These are phyloP conservation scores for Cercospora brassicicola DNA, from an alignment of 2,329 filamentous ascomycete genomes.

Conservation along the genomic window DNA sequence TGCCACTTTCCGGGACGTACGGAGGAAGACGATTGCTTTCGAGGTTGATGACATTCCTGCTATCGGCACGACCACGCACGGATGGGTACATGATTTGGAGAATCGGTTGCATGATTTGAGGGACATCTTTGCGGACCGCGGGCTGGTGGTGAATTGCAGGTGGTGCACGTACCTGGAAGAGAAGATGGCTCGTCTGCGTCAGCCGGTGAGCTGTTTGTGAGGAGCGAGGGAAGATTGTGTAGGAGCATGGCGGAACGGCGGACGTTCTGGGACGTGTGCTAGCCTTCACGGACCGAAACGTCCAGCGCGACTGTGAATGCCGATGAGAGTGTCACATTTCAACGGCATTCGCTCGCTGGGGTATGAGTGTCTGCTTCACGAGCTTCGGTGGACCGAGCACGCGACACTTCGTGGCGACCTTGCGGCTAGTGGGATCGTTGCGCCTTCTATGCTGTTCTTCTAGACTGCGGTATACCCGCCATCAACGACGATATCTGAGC, in stretches of 20 bases:
- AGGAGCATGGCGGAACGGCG: background rate
- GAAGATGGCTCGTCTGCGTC: background rate
- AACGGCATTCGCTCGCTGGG: background rate
- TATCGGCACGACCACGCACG: slow-evolving; percentile 2
- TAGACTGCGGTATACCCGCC: slow-evolving; percentile 34
- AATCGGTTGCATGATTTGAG: background rate
- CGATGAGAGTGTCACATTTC: background rate
- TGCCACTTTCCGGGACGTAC: background rate
- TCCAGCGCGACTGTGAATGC: background rate
- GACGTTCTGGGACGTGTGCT: background rate
- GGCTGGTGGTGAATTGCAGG: background rate
- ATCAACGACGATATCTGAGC: slow-evolving; percentile 37
- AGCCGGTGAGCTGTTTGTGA: background rate
- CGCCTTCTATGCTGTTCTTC: background rate
- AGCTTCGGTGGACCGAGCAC: background rate
- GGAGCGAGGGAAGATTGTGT: background rate
- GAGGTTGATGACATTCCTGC: background rate
- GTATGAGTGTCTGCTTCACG: background rate
- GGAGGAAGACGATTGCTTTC: background rate
- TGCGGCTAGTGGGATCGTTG: background rate
- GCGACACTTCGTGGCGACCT: background rate
- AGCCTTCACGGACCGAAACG: background rate
- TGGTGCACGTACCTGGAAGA: slow-evolving; percentile 5
- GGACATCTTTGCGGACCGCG: background rate
- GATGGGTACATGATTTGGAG: slow-evolving; percentile 11